Evolutionary conservation across 768 basidiomycete species (phyloP).

Genomic region (Boletus rubropictus): DNA sequence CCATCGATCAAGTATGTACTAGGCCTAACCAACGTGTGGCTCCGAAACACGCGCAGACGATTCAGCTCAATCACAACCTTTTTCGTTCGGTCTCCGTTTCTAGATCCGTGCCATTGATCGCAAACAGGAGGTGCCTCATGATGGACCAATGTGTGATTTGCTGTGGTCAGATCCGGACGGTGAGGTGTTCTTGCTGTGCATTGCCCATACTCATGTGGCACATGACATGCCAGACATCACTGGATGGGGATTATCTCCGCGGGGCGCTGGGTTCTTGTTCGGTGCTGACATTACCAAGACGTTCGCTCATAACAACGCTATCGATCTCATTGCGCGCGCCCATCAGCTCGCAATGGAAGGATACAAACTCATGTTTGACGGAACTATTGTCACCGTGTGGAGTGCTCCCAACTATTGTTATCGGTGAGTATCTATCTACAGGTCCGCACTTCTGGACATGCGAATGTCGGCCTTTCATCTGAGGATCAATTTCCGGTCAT

Average conservation of each 20-base stretch:
- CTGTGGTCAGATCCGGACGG: constrained; percentile 99
- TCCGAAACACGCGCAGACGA: constrained; percentile 14
- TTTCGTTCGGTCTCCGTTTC: constrained; percentile 13
- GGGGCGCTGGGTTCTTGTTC: constrained; percentile 94
- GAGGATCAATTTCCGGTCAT: constrained; percentile 24
- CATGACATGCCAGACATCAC: constrained; percentile 55
- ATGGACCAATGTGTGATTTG: constrained; percentile 97
- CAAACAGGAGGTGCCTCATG: constrained; percentile 97
- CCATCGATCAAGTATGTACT: constrained; percentile 76
- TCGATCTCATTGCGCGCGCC: constrained; percentile 93
- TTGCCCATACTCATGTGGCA: constrained; percentile 15
- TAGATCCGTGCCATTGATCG: constrained; percentile 93
- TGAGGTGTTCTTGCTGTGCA: constrained; percentile 28
- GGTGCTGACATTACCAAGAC: constrained; percentile 86
- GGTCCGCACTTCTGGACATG: constrained; percentile 10
- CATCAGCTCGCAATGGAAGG: constrained; percentile 99
- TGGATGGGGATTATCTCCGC: constrained; percentile 96
- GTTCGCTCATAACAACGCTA: constrained; percentile 86
- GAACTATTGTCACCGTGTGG: constrained; percentile 95
- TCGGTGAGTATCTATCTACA: constrained; percentile 51
- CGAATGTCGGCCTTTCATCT: constrained; percentile 13
- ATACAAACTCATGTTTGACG: constrained; percentile 95
- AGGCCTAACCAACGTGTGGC: constrained; percentile 11
- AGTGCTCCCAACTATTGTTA: constrained; percentile 98
- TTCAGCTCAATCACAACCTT: constrained; percentile 20